Evolutionary conservation across 352 stramenopile genomes (phyloP), one percentile per base, ranked within the genome.

Genomic region (Phytophthora parvispora): DNA sequence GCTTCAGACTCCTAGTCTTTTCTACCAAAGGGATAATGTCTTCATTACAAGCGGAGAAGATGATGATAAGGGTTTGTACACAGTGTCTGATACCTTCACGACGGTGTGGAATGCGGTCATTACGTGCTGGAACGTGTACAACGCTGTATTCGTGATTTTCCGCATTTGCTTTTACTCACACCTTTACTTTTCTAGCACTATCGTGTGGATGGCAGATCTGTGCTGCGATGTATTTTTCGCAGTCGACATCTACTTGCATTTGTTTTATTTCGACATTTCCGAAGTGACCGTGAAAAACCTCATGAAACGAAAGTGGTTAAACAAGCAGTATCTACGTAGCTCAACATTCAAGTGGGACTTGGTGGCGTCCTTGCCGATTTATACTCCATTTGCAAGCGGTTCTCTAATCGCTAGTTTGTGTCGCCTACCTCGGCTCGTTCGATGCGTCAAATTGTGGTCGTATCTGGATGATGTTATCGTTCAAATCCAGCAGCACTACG

Each of bases 191-290:
- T 36, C 36, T 20, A 57, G 79, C 51, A 59, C 49, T 1, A 55
- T 52, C 0, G 56, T 89, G 34, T 58, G 65, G 57, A 57, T 76
- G 24, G 25, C 58, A 1, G 58, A 65, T 16, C 74, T 32, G 69
- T 89, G 69, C 25, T 72, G 75, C 3, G 84, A 92, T 42, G 27
- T 62, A 6, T 29, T 84, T 8, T 71, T 87, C 12, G 52, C 51
- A 4, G 22, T 72, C 2, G 84, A 93, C 32, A 76, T 93, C 15
- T 80, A 87, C 10, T 60, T 91, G 16, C 84, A 86, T 34, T 53
- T 91, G 8, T 89, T 84, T 43, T 89, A 88, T 56, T 91, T 93
- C 16, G 81, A 83, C 28, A 89, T 69, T 27, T 64, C 45, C n/a
- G 58, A 93, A n/a, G 50, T 60, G 0, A 76, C 74, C 0, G 61